phyloP scores from a whole-genome alignment of 805 yeast genomes.

The Wickerhamomyces chambardii region DNA sequence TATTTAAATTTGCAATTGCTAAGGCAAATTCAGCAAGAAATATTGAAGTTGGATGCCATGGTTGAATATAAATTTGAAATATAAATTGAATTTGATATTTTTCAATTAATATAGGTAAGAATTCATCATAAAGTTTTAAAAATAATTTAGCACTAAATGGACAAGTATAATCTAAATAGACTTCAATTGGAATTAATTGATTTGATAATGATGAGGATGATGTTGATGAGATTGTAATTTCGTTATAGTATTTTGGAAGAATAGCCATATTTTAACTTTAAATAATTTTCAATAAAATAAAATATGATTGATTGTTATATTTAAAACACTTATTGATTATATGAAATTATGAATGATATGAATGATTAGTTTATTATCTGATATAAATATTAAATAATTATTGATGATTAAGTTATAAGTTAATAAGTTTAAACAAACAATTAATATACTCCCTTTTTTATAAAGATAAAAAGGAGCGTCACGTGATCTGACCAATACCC shows the following conservation, averaged over 20 bases:
- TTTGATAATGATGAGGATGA: conserved; percentile 6
- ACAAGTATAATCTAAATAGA: conserved; percentile 72
- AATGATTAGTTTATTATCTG: too few species aligned
- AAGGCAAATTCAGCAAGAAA: conserved; percentile 63
- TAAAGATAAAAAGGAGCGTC: too few species aligned
- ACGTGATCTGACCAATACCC: too few species aligned
- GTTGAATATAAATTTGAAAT: conserved; percentile 72
- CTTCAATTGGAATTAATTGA: conserved; percentile 36
- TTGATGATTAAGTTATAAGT: too few species aligned
- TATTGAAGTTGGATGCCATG: conserved; percentile 80
- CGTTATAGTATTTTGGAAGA: background rate
- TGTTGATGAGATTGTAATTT: background rate
- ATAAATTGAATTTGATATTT: conserved; percentile 48
- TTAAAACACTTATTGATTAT: too few species aligned
- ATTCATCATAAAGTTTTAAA: conserved; percentile 38
- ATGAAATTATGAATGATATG: too few species aligned
- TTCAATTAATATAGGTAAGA: conserved; percentile 42
- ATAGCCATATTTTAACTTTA: too few species aligned
- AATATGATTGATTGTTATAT: too few species aligned
- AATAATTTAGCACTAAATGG: conserved; percentile 64
- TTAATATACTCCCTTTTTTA: too few species aligned
- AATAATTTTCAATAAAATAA: too few species aligned
- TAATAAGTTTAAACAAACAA: too few species aligned
- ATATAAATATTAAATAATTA: too few species aligned
- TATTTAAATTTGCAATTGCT: conserved; percentile 53